Evolutionary conservation across 2,329 filamentous ascomycete genomes (phyloP).

Genomic region (Apiospora rasikravindrae): DNA sequence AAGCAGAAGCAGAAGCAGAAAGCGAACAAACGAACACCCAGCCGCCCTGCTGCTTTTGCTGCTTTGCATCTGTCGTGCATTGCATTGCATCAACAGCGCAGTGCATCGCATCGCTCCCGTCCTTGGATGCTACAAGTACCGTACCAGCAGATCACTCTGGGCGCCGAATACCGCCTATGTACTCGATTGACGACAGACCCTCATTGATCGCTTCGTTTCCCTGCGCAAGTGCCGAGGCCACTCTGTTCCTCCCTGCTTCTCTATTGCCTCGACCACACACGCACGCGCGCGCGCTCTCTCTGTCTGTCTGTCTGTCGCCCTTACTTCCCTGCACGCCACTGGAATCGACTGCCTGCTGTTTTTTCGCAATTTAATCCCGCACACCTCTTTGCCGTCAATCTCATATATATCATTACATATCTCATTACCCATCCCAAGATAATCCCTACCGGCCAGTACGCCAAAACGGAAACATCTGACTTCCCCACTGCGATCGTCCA

Average conservation of each 20-base stretch:
- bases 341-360: not conserved
- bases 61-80: slow-evolving; percentile 9
- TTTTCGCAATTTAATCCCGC: not conserved
- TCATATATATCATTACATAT: not conserved
- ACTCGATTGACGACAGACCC: not conserved
- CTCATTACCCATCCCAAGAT: slow-evolving; percentile 1
- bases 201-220: not conserved
- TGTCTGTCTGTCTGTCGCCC: not conserved
- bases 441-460: not conserved
- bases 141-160: not conserved
- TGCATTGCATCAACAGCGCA: slow-evolving; percentile 16
- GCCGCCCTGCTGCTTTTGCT: not conserved
- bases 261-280: not conserved
- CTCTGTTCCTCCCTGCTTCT: not conserved
- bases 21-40: not conserved
- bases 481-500: slow-evolving; percentile 9
- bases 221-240: not conserved
- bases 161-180: not conserved
- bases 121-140: not conserved
- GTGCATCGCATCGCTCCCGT: slow-evolving; percentile 10
- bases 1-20: not conserved
- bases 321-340: not conserved
- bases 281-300: not conserved
- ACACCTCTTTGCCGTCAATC: slow-evolving; percentile 10
- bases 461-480: slow-evolving; percentile 9